Evolutionary conservation across 2,329 filamentous ascomycete species (phyloP), one percentile per base, ranked within the genome.

Genomic region (Alternaria consortialis): DNA sequence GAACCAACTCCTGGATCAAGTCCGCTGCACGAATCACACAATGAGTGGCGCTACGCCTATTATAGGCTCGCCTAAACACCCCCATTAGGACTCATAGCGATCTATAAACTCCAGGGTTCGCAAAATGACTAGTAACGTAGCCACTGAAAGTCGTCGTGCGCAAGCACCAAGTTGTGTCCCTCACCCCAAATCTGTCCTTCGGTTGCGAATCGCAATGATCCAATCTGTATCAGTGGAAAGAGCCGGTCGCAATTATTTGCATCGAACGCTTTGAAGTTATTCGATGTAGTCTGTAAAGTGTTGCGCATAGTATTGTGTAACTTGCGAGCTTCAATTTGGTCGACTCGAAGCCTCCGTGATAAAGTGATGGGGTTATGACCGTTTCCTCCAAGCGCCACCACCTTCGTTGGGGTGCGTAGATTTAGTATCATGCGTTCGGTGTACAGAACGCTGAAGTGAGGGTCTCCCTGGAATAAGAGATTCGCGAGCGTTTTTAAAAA

Each of bases 111-210:
- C 31, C 6, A 47, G n/a, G n/a, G 31, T n/a, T 15, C n/a, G 17
- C n/a, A 3, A 34, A 8, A 23, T 13, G 11, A 7, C 63, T 63
- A 69, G 59, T 72, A 75, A 40, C 62, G 61, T 20, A 75, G 53
- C 73, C 73, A 75, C 44, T 73, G 72, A 32, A 75, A 75, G 37
- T 74, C 71, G 37, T 69, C 65, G 20, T 73, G 66, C 9, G 72
- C 72, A n/a, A 75, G 59, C 39, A 75, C 70, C 39, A 75, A 12
- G 39, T 75, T 74, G 29, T 74, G 67, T 8, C 73, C 73, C 29
- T 75, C 69, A 9, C 70, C 73, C 71, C 70, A 74, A 3, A 75
- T 53, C 23, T 64, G 36, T 23, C 66, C 73, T 52, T 74, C 71
- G 0, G 67, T 73, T 15, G 70, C 71, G 58, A 74, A 74, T 3